Percentiles rank a stretch among this genome's conserved stretches.
phyloP scores from a whole-genome alignment of 116 monocot species.

The Cymodocea nodosa region DNA sequence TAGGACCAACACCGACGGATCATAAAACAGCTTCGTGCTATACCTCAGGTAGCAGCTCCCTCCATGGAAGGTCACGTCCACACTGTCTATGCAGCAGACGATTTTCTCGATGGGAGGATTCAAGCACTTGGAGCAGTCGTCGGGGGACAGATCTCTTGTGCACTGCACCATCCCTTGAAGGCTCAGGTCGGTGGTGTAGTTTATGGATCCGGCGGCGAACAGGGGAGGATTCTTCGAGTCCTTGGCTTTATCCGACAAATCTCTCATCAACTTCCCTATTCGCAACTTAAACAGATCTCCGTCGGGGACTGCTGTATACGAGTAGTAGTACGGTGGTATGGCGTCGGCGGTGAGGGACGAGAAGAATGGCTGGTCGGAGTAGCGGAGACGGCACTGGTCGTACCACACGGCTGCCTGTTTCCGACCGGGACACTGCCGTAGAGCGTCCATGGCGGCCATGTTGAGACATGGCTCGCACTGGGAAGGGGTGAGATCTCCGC shows the following conservation, averaged over 20 bases:
- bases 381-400: slow-evolving; percentile 4
- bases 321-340: slow-evolving; percentile 1
- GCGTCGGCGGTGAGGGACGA: neutral
- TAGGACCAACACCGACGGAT: neutral
- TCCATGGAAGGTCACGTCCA: slow-evolving; percentile 5
- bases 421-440: neutral
- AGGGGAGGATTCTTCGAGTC: neutral
- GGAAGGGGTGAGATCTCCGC: slow-evolving; percentile 5
- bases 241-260: neutral
- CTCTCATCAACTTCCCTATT: slow-evolving; percentile 5
- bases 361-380: slow-evolving; percentile 10
- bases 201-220: slow-evolving; percentile 3
- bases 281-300: neutral
- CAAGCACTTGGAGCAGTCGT: slow-evolving; percentile 8
- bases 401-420: slow-evolving; percentile 4
- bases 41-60: slow-evolving; percentile 21
- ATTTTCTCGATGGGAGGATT: neutral
- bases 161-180: slow-evolving; percentile 21
- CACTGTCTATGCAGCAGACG: slow-evolving; percentile 2
- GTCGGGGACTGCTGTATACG: neutral
- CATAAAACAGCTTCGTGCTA: slow-evolving; percentile 8
- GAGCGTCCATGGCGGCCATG: neutral
- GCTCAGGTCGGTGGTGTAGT: neutral
- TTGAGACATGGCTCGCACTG: slow-evolving; percentile 4
- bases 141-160: slow-evolving; percentile 10